Conservation (phyloP, 2,329 filamentous ascomycete species). For the Chaetomium strumarium region DNA sequence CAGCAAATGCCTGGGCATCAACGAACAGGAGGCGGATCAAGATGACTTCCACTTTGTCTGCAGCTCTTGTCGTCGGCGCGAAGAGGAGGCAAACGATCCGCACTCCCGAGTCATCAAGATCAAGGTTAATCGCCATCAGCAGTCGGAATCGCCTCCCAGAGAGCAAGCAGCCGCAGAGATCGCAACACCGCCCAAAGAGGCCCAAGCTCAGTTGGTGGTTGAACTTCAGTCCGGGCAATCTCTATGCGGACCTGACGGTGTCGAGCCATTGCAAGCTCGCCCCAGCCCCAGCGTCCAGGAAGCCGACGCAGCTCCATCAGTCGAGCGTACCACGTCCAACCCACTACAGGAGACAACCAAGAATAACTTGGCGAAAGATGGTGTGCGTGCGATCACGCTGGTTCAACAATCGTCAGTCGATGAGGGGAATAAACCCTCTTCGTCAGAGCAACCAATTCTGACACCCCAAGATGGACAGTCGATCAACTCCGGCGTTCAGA, state of each 20-base stretch:
- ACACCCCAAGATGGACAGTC: conserved; percentile 33
- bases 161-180: conserved; percentile 8
- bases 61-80: conserved; percentile 64
- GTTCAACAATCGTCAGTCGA: conserved; percentile 27
- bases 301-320: background rate
- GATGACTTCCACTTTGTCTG: conserved; percentile 88
- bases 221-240: conserved; percentile 24
- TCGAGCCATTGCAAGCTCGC: background rate
- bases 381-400: background rate
- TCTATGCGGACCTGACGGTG: background rate
- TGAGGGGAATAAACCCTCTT: conserved; percentile 35
- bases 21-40: conserved; percentile 70
- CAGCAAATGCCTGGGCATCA: conserved; percentile 81
- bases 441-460: conserved; percentile 38
- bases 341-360: background rate
- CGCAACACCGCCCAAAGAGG: background rate
- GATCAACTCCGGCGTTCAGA: conserved; percentile 32
- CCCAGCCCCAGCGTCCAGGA: background rate
- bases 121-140: conserved; percentile 38
- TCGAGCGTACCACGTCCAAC: background rate
- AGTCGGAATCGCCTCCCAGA: conserved; percentile 23
- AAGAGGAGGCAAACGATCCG: conserved; percentile 57
- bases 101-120: conserved; percentile 48
- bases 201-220: conserved; percentile 22
- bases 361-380: background rate